Evolutionary conservation across 1,139 yeast genomes (phyloP).

Genomic region (Cylindricascospora bacillispora): DNA sequence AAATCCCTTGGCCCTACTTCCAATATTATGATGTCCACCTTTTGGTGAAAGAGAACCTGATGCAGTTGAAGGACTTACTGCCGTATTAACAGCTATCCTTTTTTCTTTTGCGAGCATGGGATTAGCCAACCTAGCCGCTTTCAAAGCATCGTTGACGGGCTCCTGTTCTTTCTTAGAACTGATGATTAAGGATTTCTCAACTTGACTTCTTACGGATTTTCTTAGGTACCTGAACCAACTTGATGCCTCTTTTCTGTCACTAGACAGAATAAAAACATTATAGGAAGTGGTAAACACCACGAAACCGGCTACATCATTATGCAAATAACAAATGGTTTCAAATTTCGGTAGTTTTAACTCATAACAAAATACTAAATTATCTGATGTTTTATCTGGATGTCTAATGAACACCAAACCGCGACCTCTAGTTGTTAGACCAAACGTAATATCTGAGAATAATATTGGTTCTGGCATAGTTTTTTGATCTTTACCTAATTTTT

Average conservation of each 20-base stretch:
- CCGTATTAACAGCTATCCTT: neutral
- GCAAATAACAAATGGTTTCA: neutral
- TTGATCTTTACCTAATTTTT: neutral
- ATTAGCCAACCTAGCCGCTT: conserved; percentile 14
- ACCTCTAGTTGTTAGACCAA: neutral
- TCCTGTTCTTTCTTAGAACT: conserved; percentile 6
- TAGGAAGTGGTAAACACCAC: neutral
- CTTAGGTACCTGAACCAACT: conserved; percentile 6
- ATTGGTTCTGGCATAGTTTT: neutral
- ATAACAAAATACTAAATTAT: neutral
- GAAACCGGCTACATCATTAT: neutral
- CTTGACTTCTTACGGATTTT: conserved; percentile 5
- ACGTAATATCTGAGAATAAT: neutral
- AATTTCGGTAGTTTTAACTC: neutral
- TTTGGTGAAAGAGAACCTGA: neutral
- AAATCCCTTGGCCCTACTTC: neutral
- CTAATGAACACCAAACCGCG: neutral
- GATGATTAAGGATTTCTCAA: too few relatives aligned
- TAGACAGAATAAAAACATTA: neutral
- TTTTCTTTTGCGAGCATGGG: conserved; percentile 4
- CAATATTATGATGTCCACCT: neutral
- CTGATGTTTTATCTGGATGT: neutral
- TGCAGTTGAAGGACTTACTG: neutral
- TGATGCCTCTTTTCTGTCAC: neutral
- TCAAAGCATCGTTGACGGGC: conserved; percentile 8